Percentiles rank a stretch among this genome's conserved stretches.
phyloP scores from a whole-genome alignment of 768 basidiomycete genomes.

The Leccinum variicolor region DNA sequence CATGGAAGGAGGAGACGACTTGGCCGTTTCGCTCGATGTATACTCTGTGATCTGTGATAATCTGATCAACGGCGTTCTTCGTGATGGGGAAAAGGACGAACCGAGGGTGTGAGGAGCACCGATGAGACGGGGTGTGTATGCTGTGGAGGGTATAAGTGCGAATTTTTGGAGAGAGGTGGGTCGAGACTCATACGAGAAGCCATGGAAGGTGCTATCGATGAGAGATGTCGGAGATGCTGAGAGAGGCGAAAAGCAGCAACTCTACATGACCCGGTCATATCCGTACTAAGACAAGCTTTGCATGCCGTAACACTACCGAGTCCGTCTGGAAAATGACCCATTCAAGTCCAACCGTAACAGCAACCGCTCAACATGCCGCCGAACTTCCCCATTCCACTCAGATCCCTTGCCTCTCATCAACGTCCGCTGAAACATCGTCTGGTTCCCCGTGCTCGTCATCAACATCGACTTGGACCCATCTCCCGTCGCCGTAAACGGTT shows the following conservation, averaged over 20 bases:
- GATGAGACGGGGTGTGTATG: conserved; percentile 72
- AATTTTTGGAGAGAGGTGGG: conserved; percentile 1
- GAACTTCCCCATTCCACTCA: conserved; percentile 64
- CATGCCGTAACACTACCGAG: conserved; percentile 5
- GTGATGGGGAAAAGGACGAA: conserved; percentile 34
- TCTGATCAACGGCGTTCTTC: conserved; percentile 48
- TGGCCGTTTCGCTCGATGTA: conserved; percentile 88
- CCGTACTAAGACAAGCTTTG: conserved; percentile 2
- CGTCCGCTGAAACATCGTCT: conserved; percentile 43
- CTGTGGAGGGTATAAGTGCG: conserved; percentile 34
- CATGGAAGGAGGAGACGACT: conserved; percentile 87
- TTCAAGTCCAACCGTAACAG: conserved; percentile 84
- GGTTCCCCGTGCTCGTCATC: conserved; percentile 53
- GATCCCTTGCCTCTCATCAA: conserved; percentile 49
- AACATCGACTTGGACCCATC: conserved; percentile 73
- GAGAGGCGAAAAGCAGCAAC: conserved; percentile 44
- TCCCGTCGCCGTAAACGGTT: conserved; percentile 56
- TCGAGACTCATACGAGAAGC: conserved; percentile 6
- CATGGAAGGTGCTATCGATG: conserved; percentile 49
- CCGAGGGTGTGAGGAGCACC: conserved; percentile 93
- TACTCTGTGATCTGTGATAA: conserved; percentile 85
- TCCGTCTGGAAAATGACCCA: conserved; percentile 61
- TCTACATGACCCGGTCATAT: conserved; percentile 25
- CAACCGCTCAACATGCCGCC: conserved; percentile 79
- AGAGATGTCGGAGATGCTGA: conserved; percentile 61